These are phyloP conservation scores for Raffaelea ambrosiae DNA, from an alignment of 2,329 filamentous ascomycete species.

Conservation along the genomic window DNA sequence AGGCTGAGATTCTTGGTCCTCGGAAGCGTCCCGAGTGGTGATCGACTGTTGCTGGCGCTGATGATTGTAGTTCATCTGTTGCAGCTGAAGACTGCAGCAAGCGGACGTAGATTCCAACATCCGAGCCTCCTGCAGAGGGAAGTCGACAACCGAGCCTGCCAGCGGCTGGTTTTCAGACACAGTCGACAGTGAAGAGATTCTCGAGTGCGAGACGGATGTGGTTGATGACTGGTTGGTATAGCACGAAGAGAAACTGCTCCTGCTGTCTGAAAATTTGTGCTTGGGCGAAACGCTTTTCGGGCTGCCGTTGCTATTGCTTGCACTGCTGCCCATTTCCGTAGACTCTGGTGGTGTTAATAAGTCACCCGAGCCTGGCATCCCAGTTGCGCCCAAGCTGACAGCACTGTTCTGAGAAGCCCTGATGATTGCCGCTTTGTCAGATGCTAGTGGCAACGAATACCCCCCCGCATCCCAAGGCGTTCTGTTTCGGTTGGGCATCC, in stretches of 20 bases:
- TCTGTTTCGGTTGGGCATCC: slow-evolving; percentile 24
- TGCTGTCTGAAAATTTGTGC: slow-evolving; percentile 42
- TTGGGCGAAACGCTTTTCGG: slow-evolving; percentile 26
- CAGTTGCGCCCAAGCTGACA: not conserved
- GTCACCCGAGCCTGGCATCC: not conserved
- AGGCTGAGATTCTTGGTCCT: slow-evolving; percentile 3
- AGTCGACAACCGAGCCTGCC: slow-evolving; percentile 24
- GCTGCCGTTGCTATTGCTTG: slow-evolving; percentile 12
- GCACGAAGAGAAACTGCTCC: slow-evolving; percentile 43
- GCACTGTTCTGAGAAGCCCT: slow-evolving; percentile 10
- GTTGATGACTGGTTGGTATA: slow-evolving; percentile 33
- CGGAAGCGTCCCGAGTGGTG: not conserved
- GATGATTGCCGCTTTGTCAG: slow-evolving; percentile 30
- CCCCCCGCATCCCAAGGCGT: slow-evolving; percentile 44
- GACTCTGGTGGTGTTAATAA: not conserved
- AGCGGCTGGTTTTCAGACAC: slow-evolving; percentile 31
- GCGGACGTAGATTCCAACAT: slow-evolving; percentile 13
- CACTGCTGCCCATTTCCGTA: not conserved
- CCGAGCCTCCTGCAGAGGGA: slow-evolving; percentile 28
- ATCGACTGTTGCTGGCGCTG: slow-evolving; percentile 7
- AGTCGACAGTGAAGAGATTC: slow-evolving; percentile 46
- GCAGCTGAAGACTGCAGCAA: not conserved
- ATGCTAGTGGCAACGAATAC: slow-evolving; percentile 35
- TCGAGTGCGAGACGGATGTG: slow-evolving; percentile 38
- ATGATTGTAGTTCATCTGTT: slow-evolving; percentile 2